A percentile compares a stretch with the other conserved stretches of the same genome.
phyloP scores from a whole-genome alignment of 139 green algal species.

The Coelastrella sp. region DNA sequence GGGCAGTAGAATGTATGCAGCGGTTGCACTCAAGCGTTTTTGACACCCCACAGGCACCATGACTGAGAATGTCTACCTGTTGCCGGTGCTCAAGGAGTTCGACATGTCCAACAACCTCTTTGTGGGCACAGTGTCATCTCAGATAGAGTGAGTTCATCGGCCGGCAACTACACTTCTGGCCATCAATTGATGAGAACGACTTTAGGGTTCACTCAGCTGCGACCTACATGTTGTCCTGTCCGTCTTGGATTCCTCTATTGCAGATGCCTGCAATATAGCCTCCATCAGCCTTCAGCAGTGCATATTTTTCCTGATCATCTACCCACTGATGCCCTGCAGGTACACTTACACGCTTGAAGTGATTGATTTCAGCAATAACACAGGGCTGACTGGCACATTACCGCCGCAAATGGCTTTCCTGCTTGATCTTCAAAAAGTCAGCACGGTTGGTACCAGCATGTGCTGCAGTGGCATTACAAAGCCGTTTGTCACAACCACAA shows the following conservation, averaged over 20 bases:
- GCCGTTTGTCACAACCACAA: constrained; percentile 8
- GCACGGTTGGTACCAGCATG: neutral
- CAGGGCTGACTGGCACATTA: constrained; percentile 12
- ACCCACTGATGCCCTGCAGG: neutral
- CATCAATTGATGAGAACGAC: too few species aligned
- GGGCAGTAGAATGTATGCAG: neutral
- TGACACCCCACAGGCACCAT: neutral
- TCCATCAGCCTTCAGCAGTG: too few species aligned
- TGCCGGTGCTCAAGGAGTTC: constrained; percentile 8
- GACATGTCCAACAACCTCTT: constrained; percentile 36
- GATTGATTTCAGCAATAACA: constrained; percentile 31
- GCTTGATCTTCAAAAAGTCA: neutral
- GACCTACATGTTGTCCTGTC: too few species aligned
- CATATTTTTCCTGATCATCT: too few species aligned
- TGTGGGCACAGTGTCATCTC: neutral
- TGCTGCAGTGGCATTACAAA: constrained; percentile 15
- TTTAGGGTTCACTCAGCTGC: too few species aligned
- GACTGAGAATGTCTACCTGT: constrained; percentile 30
- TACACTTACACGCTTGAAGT: neutral
- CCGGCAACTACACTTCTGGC: too few species aligned
- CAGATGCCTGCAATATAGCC: too few species aligned
- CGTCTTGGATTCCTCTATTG: too few species aligned
- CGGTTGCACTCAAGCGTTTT: neutral
- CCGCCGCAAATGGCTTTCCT: constrained; percentile 23
- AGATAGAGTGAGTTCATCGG: constrained; percentile 17